Evolutionary conservation across 225 moss, liverwort and hornwort species (phyloP), one percentile per base, ranked within the genome.

Genomic region (Climacium dendroides): DNA sequence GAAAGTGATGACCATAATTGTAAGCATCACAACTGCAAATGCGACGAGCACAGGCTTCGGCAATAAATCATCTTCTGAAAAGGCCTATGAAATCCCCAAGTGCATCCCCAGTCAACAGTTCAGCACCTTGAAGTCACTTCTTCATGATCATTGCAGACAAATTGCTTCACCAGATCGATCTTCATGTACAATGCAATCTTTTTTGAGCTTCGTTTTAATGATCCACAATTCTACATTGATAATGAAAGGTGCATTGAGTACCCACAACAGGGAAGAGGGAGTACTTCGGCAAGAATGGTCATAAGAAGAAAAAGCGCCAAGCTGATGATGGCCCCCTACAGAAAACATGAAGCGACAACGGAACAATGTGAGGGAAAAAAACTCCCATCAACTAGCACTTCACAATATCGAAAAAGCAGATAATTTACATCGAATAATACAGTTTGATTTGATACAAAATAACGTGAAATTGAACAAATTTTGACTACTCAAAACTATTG

Each of bases 261-360:
- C n/a, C 80, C 83, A 52, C 54, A 87, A 83, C 77, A 87, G 78
- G 80, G 76, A 74, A 41, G 86, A 87, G 87, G 70, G 70, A 55
- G 43, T 92, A 98, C 98, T 91, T 98, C 94, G 65, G 93, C 69
- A 82, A 94, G 85, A 85, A 97, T 93, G 81, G 95, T 91, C 80
- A 90, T 71, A 19, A 98, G 89, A 89, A 97, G 96, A 87, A 93
- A 98, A 26, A 97, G 83, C 69, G 94, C 96, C 88, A 98, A 90
- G 59, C 91, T 65, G 81, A 95, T 91, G 79, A 96, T 95, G 80
- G 92, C 92, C 58, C 90, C 94, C 97, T 98, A 92, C 18, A 77
- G 60, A 87, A 73, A 19, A 85, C 85, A 89, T 22, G 54, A 78
- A 54, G 57, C 16, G 47, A 61, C 80, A 89, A 61, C 59, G 30